Conservation (phyloP, 1,284 basidiomycete species). For the Cronartium quercuum region DNA sequence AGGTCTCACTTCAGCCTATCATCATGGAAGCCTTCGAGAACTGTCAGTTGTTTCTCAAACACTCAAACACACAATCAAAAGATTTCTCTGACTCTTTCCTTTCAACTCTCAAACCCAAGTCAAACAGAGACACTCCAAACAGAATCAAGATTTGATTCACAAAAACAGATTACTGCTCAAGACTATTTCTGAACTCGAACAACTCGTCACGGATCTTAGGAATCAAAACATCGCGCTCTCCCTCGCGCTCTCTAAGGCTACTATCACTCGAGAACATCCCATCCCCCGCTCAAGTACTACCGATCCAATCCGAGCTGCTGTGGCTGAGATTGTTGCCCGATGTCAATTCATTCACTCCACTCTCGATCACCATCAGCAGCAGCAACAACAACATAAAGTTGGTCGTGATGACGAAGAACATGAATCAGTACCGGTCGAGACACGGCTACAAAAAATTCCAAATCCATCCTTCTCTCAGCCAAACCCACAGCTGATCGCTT, state of each 20-base stretch:
- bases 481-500: constrained; percentile 8
- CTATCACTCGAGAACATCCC: neutral
- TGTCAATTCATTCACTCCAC: constrained; percentile 18
- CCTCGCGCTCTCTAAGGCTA: constrained; percentile 6
- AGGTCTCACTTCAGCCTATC: constrained; percentile 29
- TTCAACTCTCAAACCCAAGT: constrained; percentile 4
- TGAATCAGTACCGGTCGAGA: neutral
- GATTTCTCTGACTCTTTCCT: neutral
- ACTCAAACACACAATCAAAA: neutral
- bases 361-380: neutral
- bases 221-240: constrained; percentile 19
- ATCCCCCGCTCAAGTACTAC: neutral
- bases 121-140: constrained; percentile 36
- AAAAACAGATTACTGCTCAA: constrained; percentile 33
- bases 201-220: constrained; percentile 9
- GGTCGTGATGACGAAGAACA: neutral
- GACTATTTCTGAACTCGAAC: constrained; percentile 22
- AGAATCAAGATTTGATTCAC: constrained; percentile 38
- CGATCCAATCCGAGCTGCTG: constrained; percentile 7
- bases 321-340: constrained; percentile 18
- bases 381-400: no score
- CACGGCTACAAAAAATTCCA: no score
- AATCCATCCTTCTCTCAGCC: no score
- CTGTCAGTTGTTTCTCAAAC: constrained; percentile 1
- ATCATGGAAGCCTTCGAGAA: constrained; percentile 35